phyloP scores from a whole-genome alignment of 768 basidiomycete genomes.

The Mycena kentingensis region DNA sequence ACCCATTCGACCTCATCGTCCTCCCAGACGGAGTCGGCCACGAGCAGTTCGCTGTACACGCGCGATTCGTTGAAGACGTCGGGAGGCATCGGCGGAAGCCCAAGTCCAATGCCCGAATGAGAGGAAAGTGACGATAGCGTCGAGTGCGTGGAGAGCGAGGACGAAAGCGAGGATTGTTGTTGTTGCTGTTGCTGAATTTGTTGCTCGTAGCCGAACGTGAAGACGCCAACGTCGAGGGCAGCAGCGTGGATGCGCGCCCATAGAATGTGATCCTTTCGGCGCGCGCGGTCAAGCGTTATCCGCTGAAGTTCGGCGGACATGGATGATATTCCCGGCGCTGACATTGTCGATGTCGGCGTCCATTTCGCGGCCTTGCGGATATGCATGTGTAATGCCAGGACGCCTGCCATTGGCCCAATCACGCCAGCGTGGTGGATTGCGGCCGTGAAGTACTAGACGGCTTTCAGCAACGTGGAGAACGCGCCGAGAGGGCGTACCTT shows the following conservation, averaged over 20 bases:
- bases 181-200: too few relatives aligned
- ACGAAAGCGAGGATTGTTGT: not conserved
- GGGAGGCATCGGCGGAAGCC: constrained; percentile 41
- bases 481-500: too few relatives aligned
- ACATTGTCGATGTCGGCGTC: constrained; percentile 36
- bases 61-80: constrained; percentile 47
- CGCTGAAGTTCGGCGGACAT: constrained; percentile 64
- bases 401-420: constrained; percentile 56
- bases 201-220: constrained; percentile 42
- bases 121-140: too few relatives aligned
- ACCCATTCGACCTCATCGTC: constrained; percentile 70
- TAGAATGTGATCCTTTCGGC: constrained; percentile 64
- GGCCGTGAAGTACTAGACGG: constrained; percentile 51
- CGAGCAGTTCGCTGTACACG: constrained; percentile 60
- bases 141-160: too few relatives aligned
- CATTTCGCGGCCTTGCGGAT: constrained; percentile 60
- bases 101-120: constrained; percentile 3
- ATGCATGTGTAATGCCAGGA: constrained; percentile 58
- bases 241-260: constrained; percentile 70
- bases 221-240: constrained; percentile 59
- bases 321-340: constrained; percentile 27
- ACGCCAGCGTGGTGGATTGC: constrained; percentile 55
- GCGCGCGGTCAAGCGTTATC: constrained; percentile 59
- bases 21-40: constrained; percentile 68
- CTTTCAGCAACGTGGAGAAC: constrained; percentile 56